A percentile compares a stretch with the other conserved stretches of the same genome.
Conservation (phyloP, 768 basidiomycete genomes). For the Tricholoma flavovirens region DNA sequence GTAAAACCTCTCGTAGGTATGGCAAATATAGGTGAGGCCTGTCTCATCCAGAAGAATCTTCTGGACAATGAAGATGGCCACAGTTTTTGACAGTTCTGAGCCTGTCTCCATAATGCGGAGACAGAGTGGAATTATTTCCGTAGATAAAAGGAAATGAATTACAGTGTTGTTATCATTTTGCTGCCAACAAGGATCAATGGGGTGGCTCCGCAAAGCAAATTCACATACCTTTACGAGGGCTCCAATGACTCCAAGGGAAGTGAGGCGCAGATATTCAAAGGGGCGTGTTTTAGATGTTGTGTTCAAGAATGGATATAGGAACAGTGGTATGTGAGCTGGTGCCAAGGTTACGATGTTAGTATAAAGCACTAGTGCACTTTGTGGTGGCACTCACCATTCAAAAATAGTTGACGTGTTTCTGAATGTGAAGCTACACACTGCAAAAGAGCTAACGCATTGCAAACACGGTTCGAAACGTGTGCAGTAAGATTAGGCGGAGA, state of each 20-base stretch:
- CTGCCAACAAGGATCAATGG: conserved; percentile 30
- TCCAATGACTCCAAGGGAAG: conserved; percentile 98
- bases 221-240: conserved; percentile 87
- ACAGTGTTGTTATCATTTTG: conserved; percentile 99
- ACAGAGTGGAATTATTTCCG: conserved; percentile 99
- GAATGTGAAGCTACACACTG: conserved; percentile 98
- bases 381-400: conserved; percentile 63
- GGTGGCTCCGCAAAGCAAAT: neutral
- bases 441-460: conserved; percentile 94
- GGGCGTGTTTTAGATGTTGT: conserved; percentile 99
- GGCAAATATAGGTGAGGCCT: conserved; percentile 96
- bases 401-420: conserved; percentile 91
- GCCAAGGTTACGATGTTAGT: conserved; percentile 50
- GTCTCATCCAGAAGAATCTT: conserved; percentile 97
- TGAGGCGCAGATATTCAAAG: conserved; percentile 98
- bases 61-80: conserved; percentile 99
- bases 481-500: conserved; percentile 95
- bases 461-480: conserved; percentile 96
- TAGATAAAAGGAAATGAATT: conserved; percentile 97
- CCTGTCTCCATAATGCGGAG: conserved; percentile 99
- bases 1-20: conserved; percentile 99
- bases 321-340: conserved; percentile 94
- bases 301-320: conserved; percentile 98
- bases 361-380: conserved; percentile 12
- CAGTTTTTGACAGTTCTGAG: conserved; percentile 96